phyloP scores from a whole-genome alignment of 306 rosid genomes.

The Quercus rubra region DNA sequence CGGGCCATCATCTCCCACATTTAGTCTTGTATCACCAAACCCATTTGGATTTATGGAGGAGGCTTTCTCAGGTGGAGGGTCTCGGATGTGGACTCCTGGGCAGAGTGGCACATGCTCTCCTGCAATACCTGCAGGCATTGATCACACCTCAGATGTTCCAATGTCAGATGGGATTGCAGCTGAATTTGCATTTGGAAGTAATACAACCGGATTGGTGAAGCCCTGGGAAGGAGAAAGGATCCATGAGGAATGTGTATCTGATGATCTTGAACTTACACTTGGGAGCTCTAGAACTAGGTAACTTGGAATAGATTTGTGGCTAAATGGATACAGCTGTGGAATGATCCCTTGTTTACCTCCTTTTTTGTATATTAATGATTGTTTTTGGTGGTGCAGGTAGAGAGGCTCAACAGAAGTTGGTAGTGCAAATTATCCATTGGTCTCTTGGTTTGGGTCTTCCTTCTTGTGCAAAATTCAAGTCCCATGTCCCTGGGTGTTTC shows the following conservation, averaged over 20 bases:
- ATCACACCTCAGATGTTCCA: conserved; percentile 44
- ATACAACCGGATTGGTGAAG: conserved; percentile 46
- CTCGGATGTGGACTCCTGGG: conserved; percentile 58
- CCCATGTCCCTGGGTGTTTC: conserved; percentile 31
- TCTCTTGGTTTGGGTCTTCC: conserved; percentile 12
- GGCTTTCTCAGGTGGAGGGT: conserved; percentile 41
- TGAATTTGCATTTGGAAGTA: conserved; percentile 56
- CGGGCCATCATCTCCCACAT: conserved; percentile 60
- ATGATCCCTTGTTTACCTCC: background rate
- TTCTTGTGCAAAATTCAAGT: conserved; percentile 19
- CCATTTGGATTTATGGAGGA: conserved; percentile 47
- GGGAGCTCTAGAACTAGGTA: conserved; percentile 50
- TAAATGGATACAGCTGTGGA: background rate
- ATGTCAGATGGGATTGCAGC: conserved; percentile 58
- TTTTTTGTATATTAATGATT: conserved; percentile 5
- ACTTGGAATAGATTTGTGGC: background rate
- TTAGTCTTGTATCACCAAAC: conserved; percentile 48
- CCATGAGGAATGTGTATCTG: conserved; percentile 57
- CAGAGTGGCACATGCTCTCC: conserved; percentile 69
- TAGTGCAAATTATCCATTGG: background rate
- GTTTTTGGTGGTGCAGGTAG: conserved; percentile 23
- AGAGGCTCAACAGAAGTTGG: conserved; percentile 7
- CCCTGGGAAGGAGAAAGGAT: conserved; percentile 73
- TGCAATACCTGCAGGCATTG: conserved; percentile 35
- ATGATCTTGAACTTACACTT: conserved; percentile 65